Conservation (phyloP, 352 stramenopile species). For the Phytophthora crassamura region DNA sequence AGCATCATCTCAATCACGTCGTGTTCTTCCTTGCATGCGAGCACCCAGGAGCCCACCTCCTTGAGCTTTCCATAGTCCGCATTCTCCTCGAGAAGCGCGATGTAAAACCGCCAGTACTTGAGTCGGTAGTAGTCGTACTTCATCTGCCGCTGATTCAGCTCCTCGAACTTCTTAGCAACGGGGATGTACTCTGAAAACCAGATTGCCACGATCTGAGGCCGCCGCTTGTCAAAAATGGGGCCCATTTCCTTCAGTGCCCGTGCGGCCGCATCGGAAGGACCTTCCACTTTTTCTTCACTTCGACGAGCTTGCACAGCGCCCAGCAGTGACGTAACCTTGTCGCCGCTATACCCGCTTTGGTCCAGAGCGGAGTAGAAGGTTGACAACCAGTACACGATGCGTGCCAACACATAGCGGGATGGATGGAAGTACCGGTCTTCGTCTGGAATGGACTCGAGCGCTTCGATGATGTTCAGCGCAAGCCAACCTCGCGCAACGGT, state of each 20-base stretch:
- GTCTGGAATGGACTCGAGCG: constrained; percentile 75
- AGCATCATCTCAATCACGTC: constrained; percentile 85
- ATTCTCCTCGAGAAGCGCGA: constrained; percentile 59
- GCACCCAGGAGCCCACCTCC: constrained; percentile 72
- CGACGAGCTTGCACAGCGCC: constrained; percentile 33
- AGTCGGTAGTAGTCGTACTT: constrained; percentile 80
- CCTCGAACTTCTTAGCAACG: constrained; percentile 76
- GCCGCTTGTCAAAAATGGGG: constrained; percentile 72
- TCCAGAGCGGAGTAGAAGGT: constrained; percentile 35
- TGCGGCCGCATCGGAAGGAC: constrained; percentile 40
- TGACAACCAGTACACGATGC: constrained; percentile 60
- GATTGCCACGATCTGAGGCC: constrained; percentile 70
- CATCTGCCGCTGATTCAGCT: constrained; percentile 82
- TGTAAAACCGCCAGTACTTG: constrained; percentile 83
- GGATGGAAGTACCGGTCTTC: constrained; percentile 87
- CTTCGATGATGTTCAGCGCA: constrained; percentile 74
- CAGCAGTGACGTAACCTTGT: constrained; percentile 25
- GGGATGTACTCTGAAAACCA: constrained; percentile 82
- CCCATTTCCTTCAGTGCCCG: constrained; percentile 60
- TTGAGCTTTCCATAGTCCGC: constrained; percentile 66
- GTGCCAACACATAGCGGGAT: constrained; percentile 65
- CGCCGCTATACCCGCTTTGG: constrained; percentile 16
- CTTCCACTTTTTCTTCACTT: constrained; percentile 21
- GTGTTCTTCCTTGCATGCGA: constrained; percentile 85
- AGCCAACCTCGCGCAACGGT: constrained; percentile 44